Conservation (phyloP, 768 basidiomycete genomes). For the Xerocomus brunneocitrinus region DNA sequence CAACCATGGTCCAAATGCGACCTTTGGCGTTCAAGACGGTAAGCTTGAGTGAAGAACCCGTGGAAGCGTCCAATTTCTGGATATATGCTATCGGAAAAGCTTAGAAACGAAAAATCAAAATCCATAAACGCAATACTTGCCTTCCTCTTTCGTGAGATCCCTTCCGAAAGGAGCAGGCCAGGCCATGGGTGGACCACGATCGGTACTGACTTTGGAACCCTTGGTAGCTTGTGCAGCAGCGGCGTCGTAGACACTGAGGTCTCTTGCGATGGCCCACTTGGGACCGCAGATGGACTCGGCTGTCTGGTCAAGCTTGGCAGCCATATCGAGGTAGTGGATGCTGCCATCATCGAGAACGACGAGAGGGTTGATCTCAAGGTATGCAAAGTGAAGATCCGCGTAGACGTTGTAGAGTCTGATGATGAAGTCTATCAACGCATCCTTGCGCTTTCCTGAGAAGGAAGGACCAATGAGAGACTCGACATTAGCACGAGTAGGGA, state of each 20-base stretch:
- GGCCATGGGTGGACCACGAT: slow-evolving; percentile 97
- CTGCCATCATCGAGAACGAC: slow-evolving; percentile 81
- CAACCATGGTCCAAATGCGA: slow-evolving; percentile 99
- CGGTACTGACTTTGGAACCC: slow-evolving; percentile 60
- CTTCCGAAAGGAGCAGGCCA: slow-evolving; percentile 96
- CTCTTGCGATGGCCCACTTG: slow-evolving; percentile 98
- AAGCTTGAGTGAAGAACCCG: slow-evolving; percentile 96
- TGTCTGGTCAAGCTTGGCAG: slow-evolving; percentile 98
- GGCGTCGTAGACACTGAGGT: slow-evolving; percentile 68
- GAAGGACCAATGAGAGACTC: slow-evolving; percentile 70
- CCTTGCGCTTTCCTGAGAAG: slow-evolving; percentile 82
- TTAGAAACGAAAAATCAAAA: neutral
- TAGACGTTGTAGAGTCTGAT: slow-evolving; percentile 94
- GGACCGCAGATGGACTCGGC: slow-evolving; percentile 97
- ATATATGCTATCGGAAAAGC: slow-evolving; percentile 65
- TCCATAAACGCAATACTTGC: neutral
- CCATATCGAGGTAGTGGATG: slow-evolving; percentile 98
- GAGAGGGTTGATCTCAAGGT: slow-evolving; percentile 99
- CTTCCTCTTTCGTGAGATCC: slow-evolving; percentile 94
- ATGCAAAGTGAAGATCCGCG: slow-evolving; percentile 98
- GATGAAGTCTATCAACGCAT: slow-evolving; percentile 92
- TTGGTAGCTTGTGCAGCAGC: slow-evolving; percentile 34
- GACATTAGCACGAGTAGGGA: slow-evolving; percentile 81
- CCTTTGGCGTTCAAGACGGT: slow-evolving; percentile 95
- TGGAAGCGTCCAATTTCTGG: slow-evolving; percentile 94